Conservation (phyloP, 306 rosid species). For the Begonia peltatifolia region DNA sequence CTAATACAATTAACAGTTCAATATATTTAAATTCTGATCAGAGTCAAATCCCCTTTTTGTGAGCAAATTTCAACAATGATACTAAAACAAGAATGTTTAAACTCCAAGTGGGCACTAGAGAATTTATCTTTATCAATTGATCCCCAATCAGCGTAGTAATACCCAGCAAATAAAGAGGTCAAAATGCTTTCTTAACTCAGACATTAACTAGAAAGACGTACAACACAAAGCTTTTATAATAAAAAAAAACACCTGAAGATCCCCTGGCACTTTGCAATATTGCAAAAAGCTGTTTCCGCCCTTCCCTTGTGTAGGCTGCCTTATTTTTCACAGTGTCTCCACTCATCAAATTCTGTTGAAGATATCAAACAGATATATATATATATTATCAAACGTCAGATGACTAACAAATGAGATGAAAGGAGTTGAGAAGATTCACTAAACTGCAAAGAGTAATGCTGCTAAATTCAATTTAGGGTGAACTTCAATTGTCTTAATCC, state of each 20-base stretch:
- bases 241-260: constrained; percentile 62
- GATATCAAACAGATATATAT: constrained; percentile 1
- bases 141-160: too few relatives aligned
- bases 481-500: constrained; percentile 67
- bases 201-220: constrained; percentile 3
- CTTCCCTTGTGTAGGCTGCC: constrained; percentile 59
- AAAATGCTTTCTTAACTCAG: constrained; percentile 3
- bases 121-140: too few relatives aligned
- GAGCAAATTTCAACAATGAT: too few relatives aligned
- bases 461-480: constrained; percentile 89
- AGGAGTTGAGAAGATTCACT: constrained; percentile 14
- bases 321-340: constrained; percentile 64
- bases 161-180: too few relatives aligned
- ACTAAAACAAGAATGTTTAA: too few relatives aligned
- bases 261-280: constrained; percentile 96
- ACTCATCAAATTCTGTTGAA: constrained; percentile 45
- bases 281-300: constrained; percentile 90
- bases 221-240: neutral
- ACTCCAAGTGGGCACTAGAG: too few relatives aligned
- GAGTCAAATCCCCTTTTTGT: too few relatives aligned
- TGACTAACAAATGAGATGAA: neutral
- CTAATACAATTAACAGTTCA: too few relatives aligned
- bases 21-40: too few relatives aligned
- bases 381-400: too few relatives aligned
- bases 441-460: constrained; percentile 79